These are phyloP conservation scores for Echria macrotheca DNA, from an alignment of 495 filamentous ascomycete genomes.

Conservation along the genomic window DNA sequence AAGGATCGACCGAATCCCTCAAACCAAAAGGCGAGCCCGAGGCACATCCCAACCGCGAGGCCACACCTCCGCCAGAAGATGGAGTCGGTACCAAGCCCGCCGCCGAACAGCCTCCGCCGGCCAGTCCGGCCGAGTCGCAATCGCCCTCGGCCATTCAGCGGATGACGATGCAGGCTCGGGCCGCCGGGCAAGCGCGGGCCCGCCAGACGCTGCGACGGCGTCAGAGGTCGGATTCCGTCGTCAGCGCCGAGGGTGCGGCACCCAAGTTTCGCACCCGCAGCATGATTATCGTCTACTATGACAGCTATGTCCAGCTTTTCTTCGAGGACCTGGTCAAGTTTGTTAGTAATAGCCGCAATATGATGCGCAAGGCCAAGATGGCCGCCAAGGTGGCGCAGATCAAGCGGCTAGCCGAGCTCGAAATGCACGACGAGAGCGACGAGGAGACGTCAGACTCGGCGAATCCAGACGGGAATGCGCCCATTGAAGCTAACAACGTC, in stretches of 20 bases:
- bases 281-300: constrained; percentile 86
- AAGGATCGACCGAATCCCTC: constrained; percentile 60
- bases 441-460: constrained; percentile 26
- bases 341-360: constrained; percentile 73
- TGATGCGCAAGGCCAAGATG: constrained; percentile 75
- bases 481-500: background rate
- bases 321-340: constrained; percentile 77
- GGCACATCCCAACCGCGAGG: constrained; percentile 24
- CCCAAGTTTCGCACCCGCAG: constrained; percentile 63
- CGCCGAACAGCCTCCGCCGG: constrained; percentile 14
- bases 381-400: constrained; percentile 56
- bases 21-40: constrained; percentile 46
- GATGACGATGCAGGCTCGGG: constrained; percentile 38
- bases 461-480: background rate
- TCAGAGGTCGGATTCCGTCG: constrained; percentile 54
- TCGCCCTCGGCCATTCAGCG: constrained; percentile 44
- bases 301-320: constrained; percentile 72
- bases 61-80: constrained; percentile 15
- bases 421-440: constrained; percentile 37
- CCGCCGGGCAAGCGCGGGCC: constrained; percentile 37
- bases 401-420: constrained; percentile 46
- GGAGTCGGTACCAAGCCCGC: constrained; percentile 7
- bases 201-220: constrained; percentile 46
- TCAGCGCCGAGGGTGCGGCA: constrained; percentile 44
- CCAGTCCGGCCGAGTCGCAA: constrained; percentile 25